A percentile compares a stretch with the other conserved stretches of the same genome.
phyloP scores from a whole-genome alignment of 1,139 yeast genomes.

The Geotrichum carabidarum region DNA sequence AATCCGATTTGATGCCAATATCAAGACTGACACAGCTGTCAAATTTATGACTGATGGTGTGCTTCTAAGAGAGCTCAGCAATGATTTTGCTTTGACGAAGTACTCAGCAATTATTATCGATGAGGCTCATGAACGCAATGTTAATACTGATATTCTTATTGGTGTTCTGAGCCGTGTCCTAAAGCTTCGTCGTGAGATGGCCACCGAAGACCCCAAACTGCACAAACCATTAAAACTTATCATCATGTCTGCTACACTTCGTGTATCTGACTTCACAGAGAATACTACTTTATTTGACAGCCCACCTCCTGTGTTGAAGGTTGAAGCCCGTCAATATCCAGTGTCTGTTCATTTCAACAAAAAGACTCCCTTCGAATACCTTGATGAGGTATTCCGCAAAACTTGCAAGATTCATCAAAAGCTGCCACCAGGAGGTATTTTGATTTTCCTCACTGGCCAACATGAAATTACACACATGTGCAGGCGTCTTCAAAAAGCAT shows the following conservation, averaged over 20 bases:
- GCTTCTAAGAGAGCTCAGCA: slow-evolving; percentile 82
- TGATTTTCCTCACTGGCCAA: slow-evolving; percentile 90
- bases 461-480: slow-evolving; percentile 81
- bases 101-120: slow-evolving; percentile 87
- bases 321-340: slow-evolving; percentile 94
- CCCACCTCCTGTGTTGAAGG: slow-evolving; percentile 85
- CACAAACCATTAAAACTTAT: slow-evolving; percentile 54
- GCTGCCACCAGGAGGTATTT: slow-evolving; percentile 91
- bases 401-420: slow-evolving; percentile 79
- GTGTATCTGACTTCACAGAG: slow-evolving; percentile 90
- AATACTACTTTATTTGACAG: slow-evolving; percentile 61
- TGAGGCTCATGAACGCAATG: slow-evolving; percentile 96
- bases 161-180: slow-evolving; percentile 92
- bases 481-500: slow-evolving; percentile 59
- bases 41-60: slow-evolving; percentile 99
- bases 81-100: slow-evolving; percentile 70
- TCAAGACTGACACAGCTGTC: slow-evolving; percentile 65
- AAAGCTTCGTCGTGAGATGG: slow-evolving; percentile 57
- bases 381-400: slow-evolving; percentile 82
- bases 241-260: slow-evolving; percentile 89
- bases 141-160: slow-evolving; percentile 89
- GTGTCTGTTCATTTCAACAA: slow-evolving; percentile 88
- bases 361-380: slow-evolving; percentile 68
- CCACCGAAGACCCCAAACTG: slow-evolving; percentile 30
- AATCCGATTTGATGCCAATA: slow-evolving; percentile 79